Evolutionary conservation across 495 filamentous ascomycete species (phyloP).

Genomic region (Choiromyces venosus): DNA sequence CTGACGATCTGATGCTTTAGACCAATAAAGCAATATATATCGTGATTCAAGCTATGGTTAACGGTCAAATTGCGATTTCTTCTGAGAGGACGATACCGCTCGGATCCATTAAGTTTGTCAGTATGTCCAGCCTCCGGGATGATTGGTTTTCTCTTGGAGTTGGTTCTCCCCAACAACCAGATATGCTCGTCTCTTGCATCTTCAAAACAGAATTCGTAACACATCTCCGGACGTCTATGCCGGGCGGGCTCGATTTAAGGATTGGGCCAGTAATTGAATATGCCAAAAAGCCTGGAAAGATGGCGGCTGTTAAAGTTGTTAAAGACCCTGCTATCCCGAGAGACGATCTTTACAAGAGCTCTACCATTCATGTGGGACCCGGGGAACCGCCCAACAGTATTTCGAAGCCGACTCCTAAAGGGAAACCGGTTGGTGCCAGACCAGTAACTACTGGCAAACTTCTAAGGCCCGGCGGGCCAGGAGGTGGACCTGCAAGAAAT

Average conservation of each 20-base stretch:
- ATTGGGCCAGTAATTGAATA: slow-evolving; percentile 83
- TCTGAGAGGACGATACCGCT: slow-evolving; percentile 76
- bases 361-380: slow-evolving; percentile 74
- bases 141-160: slow-evolving; percentile 95
- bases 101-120: slow-evolving; percentile 79
- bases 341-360: slow-evolving; percentile 88
- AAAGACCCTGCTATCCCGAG: slow-evolving; percentile 70
- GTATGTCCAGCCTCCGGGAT: slow-evolving; percentile 72
- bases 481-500: slow-evolving; percentile 67
- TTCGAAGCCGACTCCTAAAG: slow-evolving; percentile 77
- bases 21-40: slow-evolving; percentile 83
- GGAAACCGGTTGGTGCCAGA: slow-evolving; percentile 73
- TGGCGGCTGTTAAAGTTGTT: slow-evolving; percentile 74
- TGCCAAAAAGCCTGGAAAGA: slow-evolving; percentile 96
- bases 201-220: slow-evolving; percentile 98
- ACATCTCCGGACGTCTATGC: slow-evolving; percentile 68
- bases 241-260: slow-evolving; percentile 72
- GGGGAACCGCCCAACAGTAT: slow-evolving; percentile 80
- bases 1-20: slow-evolving; percentile 39
- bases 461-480: slow-evolving; percentile 81
- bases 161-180: slow-evolving; percentile 80
- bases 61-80: slow-evolving; percentile 71
- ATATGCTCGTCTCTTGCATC: slow-evolving; percentile 84
- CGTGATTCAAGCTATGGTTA: slow-evolving; percentile 73
- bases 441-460: slow-evolving; percentile 88